Evolutionary conservation across 306 rosid genomes (phyloP), one percentile per base, ranked within the genome.

Genomic region (Quercus parvula): DNA sequence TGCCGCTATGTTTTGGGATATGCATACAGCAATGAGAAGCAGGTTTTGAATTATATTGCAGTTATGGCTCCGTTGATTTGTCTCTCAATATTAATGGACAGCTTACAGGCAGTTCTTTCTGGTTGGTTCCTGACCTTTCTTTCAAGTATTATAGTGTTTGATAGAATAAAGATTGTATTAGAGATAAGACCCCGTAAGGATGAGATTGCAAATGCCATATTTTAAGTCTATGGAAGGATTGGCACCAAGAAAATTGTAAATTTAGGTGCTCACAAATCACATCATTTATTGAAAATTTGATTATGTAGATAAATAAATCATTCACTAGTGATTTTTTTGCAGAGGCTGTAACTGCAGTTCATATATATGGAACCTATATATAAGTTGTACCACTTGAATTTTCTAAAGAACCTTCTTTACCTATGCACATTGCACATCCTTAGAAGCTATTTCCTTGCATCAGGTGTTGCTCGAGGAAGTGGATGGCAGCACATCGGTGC

Each of bases 401-500:
- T 17, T 4, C 1, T 20, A 73, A 17, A 1, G 11, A 58, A 58
- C 17, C 64, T 58, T 22, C 64, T 10, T 58, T 10, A 57, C 54
- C 54, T 49, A 49, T 49, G 54, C 54, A 13, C 54, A 49, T 49
- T n/a, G 31, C 56, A 4, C 25, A 38, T 38, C 46, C 46, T 38
- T 38, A 38, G 46, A 38, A 38, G 46, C 46, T 38, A 41, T 41
- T 41, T 41, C 46, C 46, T 41, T 41, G 46, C 46, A 41, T n/a
- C 70, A 81, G 87, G 83, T 25, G 80, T 81, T 74, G 87, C 87
- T 61, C 81, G 81, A 77, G 87, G 88, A 74, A 75, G 88, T 77
- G 88, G 88, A 14, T 85, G 85, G 88, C 88, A 85, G 71, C 80
- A 78, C 75, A 30, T 70, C 31, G 88, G 81, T 75, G 85, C 81